Conservation (phyloP, 768 basidiomycete species). For the Cubamyces sp. region DNA sequence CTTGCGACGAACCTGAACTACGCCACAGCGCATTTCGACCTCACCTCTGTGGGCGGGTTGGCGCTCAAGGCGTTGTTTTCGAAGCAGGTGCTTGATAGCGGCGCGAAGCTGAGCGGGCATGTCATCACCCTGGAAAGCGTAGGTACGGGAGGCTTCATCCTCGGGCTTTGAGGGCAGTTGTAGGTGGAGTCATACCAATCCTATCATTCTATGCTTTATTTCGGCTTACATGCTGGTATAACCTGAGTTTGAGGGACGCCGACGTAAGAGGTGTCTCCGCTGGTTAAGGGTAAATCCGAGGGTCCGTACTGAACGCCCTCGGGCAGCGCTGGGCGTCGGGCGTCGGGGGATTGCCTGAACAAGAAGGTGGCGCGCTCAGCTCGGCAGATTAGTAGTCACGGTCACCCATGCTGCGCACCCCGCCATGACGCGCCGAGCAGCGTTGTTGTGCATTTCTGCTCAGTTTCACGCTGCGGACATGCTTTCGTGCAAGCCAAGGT, state of each 20-base stretch:
- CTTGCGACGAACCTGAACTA: conserved; percentile 41
- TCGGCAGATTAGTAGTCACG: neutral
- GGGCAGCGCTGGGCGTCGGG: no score
- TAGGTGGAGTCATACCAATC: neutral
- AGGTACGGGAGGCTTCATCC: conserved; percentile 33
- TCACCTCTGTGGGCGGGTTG: conserved; percentile 23
- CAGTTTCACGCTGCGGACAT: no score
- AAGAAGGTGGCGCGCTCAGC: neutral
- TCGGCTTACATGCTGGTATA: no score
- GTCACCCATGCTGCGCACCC: neutral
- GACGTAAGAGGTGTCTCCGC: no score
- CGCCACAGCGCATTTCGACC: conserved; percentile 24
- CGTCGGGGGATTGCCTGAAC: neutral
- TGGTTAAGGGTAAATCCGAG: neutral
- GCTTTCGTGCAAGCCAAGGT: neutral
- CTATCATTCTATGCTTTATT: neutral
- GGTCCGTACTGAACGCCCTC: neutral
- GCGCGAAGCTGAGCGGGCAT: conserved; percentile 28
- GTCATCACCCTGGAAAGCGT: conserved; percentile 29
- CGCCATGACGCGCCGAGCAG: neutral
- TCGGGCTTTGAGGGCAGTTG: conserved; percentile 10
- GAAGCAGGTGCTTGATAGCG: conserved; percentile 35
- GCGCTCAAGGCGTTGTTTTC: conserved; percentile 2
- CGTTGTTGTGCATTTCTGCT: no score
- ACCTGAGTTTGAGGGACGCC: no score